phyloP scores from a whole-genome alignment of 768 basidiomycete genomes.

The Auriscalpium microsporum region DNA sequence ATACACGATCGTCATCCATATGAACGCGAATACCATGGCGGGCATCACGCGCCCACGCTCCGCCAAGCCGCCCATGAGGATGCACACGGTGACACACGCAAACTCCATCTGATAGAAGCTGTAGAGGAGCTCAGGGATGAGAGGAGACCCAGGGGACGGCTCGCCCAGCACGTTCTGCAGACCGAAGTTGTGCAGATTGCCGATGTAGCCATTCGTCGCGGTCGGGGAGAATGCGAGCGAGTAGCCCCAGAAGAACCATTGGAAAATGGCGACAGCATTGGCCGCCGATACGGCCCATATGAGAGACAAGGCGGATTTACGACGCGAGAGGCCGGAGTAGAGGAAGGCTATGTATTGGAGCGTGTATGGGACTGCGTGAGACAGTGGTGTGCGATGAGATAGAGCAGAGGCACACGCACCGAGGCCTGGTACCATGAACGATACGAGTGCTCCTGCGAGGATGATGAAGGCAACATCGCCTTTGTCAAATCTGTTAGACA shows the following conservation, averaged over 20 bases:
- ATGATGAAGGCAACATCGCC: constrained; percentile 70
- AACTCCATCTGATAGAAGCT: constrained; percentile 86
- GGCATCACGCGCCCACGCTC: constrained; percentile 83
- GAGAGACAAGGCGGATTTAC: constrained; percentile 65
- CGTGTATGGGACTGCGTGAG: not conserved
- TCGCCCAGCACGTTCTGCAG: constrained; percentile 60
- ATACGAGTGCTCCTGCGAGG: constrained; percentile 59
- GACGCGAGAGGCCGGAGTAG: constrained; percentile 62
- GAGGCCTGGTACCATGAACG: constrained; percentile 72
- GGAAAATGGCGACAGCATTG: constrained; percentile 70
- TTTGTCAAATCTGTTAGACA: constrained; percentile 46
- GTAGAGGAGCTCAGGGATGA: constrained; percentile 78
- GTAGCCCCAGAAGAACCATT: constrained; percentile 83
- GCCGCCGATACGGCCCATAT: constrained; percentile 68
- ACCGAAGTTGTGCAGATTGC: constrained; percentile 74
- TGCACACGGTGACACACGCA: constrained; percentile 71
- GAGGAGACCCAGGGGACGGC: constrained; percentile 70
- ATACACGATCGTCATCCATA: constrained; percentile 84
- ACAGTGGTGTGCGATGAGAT: constrained; percentile 1
- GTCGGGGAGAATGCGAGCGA: constrained; percentile 76
- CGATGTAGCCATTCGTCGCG: constrained; percentile 68
- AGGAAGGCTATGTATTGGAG: constrained; percentile 47
- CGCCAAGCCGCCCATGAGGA: constrained; percentile 72
- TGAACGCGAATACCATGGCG: constrained; percentile 70
- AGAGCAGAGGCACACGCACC: constrained; percentile 29